Evolutionary conservation across 352 stramenopile genomes (phyloP).

Genomic region (Phytophthora sansomeana): DNA sequence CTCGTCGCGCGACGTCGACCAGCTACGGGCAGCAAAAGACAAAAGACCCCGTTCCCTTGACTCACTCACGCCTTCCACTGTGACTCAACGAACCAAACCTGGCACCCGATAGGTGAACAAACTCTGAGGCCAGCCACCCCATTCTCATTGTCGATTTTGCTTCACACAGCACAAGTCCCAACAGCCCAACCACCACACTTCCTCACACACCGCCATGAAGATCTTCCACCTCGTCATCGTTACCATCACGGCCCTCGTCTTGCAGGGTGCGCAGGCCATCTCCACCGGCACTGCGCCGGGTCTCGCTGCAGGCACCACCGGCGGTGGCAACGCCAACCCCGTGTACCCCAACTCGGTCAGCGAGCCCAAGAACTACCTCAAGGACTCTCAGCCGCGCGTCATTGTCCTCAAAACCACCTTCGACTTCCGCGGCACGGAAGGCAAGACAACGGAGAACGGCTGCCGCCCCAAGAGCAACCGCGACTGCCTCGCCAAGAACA

Average conservation of each 20-base stretch:
- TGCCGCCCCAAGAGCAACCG: slow-evolving; percentile 53
- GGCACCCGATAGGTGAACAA: too few species aligned
- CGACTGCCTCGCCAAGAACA: slow-evolving; percentile 60
- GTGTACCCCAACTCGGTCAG: slow-evolving; percentile 51
- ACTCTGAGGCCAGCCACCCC: neutral
- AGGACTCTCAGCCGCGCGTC: slow-evolving; percentile 47
- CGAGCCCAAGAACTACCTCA: slow-evolving; percentile 56
- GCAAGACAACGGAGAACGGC: slow-evolving; percentile 52
- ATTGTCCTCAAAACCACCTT: slow-evolving; percentile 63
- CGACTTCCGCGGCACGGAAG: slow-evolving; percentile 60
- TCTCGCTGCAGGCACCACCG: slow-evolving; percentile 41
- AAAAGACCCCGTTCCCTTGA: neutral
- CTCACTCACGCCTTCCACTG: neutral
- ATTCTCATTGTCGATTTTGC: slow-evolving; percentile 16
- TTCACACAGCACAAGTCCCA: neutral
- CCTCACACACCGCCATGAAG: slow-evolving; percentile 12
- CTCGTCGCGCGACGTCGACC: neutral
- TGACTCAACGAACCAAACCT: neutral
- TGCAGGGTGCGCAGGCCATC: slow-evolving; percentile 37
- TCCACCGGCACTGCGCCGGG: slow-evolving; percentile 21
- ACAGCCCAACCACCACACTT: neutral
- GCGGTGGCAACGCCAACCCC: slow-evolving; percentile 43
- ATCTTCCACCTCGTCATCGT: slow-evolving; percentile 15
- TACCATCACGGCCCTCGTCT: slow-evolving; percentile 26
- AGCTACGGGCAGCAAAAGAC: neutral